Conservation (phyloP, 1,284 basidiomycete genomes). For the Xerocomus amazonicus region DNA sequence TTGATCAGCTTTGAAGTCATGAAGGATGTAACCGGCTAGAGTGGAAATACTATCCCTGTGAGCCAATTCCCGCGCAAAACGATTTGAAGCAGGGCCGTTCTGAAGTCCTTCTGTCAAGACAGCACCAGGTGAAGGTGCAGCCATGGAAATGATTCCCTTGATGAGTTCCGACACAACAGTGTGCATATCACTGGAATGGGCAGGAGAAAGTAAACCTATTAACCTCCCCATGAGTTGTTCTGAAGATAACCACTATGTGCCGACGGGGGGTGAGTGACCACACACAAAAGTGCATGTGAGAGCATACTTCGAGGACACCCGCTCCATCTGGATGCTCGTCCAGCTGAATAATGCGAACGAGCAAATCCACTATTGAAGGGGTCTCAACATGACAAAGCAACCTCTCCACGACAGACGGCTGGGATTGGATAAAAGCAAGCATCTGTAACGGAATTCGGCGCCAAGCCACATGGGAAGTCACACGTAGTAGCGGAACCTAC, state of each 20-base stretch:
- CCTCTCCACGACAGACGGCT: slow-evolving; percentile 81
- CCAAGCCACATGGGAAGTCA: slow-evolving; percentile 13
- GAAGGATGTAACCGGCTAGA: slow-evolving; percentile 79
- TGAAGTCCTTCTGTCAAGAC: slow-evolving; percentile 63
- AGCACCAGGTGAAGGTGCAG: slow-evolving; percentile 81
- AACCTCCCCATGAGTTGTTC: slow-evolving; percentile 83
- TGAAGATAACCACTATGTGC: slow-evolving; percentile 78
- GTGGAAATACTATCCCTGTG: slow-evolving; percentile 69
- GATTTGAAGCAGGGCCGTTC: slow-evolving; percentile 76
- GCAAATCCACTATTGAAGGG: slow-evolving; percentile 87
- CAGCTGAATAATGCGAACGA: slow-evolving; percentile 89
- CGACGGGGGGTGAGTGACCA: slow-evolving; percentile 23
- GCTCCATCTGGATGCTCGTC: slow-evolving; percentile 84
- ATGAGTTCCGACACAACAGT: slow-evolving; percentile 88
- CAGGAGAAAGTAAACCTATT: slow-evolving; percentile 81
- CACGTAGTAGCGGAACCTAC: slow-evolving; percentile 44
- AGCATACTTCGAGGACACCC: slow-evolving; percentile 82
- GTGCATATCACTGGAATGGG: slow-evolving; percentile 77
- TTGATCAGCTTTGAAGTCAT: slow-evolving; percentile 46
- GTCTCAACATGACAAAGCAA: slow-evolving; percentile 86
- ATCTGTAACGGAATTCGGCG: slow-evolving; percentile 57
- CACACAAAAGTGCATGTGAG: slow-evolving; percentile 26
- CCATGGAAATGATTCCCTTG: slow-evolving; percentile 93
- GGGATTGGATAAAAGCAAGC: slow-evolving; percentile 85
- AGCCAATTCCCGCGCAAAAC: slow-evolving; percentile 89